Percentiles rank a stretch among this genome's conserved stretches.
Evolutionary conservation across 2,329 filamentous ascomycete genomes (phyloP).

Genomic region (Fusarium veterinarium): DNA sequence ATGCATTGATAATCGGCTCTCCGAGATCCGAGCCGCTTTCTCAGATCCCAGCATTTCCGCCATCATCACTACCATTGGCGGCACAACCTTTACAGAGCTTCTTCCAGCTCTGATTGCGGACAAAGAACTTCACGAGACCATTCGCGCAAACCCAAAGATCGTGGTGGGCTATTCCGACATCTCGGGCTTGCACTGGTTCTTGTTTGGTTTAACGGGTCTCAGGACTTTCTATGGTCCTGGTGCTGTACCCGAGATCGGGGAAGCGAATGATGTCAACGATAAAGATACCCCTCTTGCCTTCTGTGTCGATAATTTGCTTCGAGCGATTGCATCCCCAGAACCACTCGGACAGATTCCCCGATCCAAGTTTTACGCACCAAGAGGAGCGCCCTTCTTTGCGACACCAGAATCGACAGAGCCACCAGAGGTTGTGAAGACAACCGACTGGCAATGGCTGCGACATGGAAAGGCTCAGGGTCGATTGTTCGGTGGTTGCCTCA

Average conservation of each 20-base stretch:
- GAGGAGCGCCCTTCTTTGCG: conserved; percentile 33
- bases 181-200: conserved; percentile 56
- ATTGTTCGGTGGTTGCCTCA: conserved; percentile 56
- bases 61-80: conserved; percentile 55
- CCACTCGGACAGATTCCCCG: conserved; percentile 49
- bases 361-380: conserved; percentile 48
- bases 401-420: conserved; percentile 41
- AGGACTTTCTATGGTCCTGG: conserved; percentile 59
- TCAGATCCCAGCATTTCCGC: conserved; percentile 50
- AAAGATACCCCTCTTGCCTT: conserved; percentile 47
- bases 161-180: conserved; percentile 58
- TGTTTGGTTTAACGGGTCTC: conserved; percentile 52
- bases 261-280: conserved; percentile 35
- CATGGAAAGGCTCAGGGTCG: conserved; percentile 54
- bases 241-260: conserved; percentile 54
- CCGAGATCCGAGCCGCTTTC: conserved; percentile 54
- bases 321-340: conserved; percentile 41
- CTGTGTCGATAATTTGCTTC: conserved; percentile 48
- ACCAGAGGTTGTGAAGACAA: conserved; percentile 45
- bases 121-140: conserved; percentile 47
- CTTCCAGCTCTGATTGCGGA: conserved; percentile 53
- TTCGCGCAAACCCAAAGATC: conserved; percentile 54
- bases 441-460: conserved; percentile 54
- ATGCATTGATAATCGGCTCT: conserved; percentile 50
- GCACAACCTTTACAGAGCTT: conserved; percentile 54